Conservation (phyloP, 331 rosid genomes). For the Acacia concinna region DNA sequence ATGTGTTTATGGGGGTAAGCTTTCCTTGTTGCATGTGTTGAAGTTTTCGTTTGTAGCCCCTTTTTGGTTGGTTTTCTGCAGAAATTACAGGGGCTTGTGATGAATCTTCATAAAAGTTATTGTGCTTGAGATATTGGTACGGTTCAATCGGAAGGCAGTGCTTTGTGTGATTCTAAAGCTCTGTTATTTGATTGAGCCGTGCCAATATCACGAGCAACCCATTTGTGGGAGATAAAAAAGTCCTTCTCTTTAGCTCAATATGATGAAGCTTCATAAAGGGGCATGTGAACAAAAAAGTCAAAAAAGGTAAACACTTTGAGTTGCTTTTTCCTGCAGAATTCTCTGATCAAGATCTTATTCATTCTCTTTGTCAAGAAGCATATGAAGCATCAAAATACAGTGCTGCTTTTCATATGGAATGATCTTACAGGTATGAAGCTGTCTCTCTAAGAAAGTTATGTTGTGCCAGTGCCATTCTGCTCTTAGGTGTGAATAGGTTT, state of each 20-base stretch:
- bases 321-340: constrained; percentile 12
- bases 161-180: constrained; percentile 45
- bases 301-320: neutral
- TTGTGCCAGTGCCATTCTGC: neutral
- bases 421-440: neutral
- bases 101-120: neutral
- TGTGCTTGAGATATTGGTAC: constrained; percentile 66
- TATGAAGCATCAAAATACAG: neutral
- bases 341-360: constrained; percentile 9
- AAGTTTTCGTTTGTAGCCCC: neutral
- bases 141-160: constrained; percentile 73
- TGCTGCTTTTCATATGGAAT: neutral
- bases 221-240: constrained; percentile 1
- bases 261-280: neutral
- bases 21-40: constrained; percentile 7
- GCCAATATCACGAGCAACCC: constrained; percentile 63
- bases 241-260: neutral
- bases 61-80: constrained; percentile 17
- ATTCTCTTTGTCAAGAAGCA: neutral
- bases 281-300: neutral
- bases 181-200: constrained; percentile 80
- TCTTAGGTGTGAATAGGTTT: neutral
- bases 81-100: constrained; percentile 26
- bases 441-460: neutral
- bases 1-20: constrained; percentile 5